Evolutionary conservation across 2,329 filamentous ascomycete genomes (phyloP).

Genomic region (Helotiales sp.): DNA sequence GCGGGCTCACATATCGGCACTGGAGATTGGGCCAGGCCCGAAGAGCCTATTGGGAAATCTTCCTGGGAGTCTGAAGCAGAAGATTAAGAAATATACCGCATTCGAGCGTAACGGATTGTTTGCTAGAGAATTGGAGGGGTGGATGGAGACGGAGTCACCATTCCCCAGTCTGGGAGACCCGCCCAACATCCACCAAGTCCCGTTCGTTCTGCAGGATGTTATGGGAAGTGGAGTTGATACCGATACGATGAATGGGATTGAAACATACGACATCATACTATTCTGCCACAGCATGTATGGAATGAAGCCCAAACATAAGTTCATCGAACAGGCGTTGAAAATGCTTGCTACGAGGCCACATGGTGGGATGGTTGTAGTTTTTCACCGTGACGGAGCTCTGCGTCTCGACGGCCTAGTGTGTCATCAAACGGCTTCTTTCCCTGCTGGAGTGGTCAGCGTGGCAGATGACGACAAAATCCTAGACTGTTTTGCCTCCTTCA

Average conservation of each 20-base stretch:
- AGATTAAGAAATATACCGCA: conserved; percentile 56
- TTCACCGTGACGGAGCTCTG: conserved; percentile 57
- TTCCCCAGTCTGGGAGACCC: conserved; percentile 50
- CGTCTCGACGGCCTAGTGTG: conserved; percentile 54
- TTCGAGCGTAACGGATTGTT: conserved; percentile 49
- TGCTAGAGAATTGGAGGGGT: conserved; percentile 50
- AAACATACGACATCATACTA: conserved; percentile 59
- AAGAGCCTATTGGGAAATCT: conserved; percentile 58
- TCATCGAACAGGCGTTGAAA: conserved; percentile 53
- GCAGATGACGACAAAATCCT: conserved; percentile 51
- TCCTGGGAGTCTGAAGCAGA: conserved; percentile 48
- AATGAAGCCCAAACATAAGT: conserved; percentile 54
- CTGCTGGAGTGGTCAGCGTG: conserved; percentile 51
- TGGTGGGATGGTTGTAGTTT: conserved; percentile 56
- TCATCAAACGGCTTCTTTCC: conserved; percentile 53
- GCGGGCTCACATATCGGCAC: conserved; percentile 52
- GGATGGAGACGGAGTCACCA: conserved; percentile 46
- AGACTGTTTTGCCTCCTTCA: conserved; percentile 57
- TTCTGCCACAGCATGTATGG: conserved; percentile 71
- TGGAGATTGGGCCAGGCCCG: conserved; percentile 65
- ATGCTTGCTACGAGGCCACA: conserved; percentile 51
- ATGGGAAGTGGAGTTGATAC: conserved; percentile 30
- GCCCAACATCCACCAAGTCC: conserved; percentile 46
- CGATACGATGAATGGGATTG: conserved; percentile 34
- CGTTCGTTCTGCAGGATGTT: conserved; percentile 47